A percentile compares a stretch with the other conserved stretches of the same genome.
These are phyloP conservation scores for Iris macrosiphon DNA, from an alignment of 106 monocot genomes.

Conservation along the genomic window DNA sequence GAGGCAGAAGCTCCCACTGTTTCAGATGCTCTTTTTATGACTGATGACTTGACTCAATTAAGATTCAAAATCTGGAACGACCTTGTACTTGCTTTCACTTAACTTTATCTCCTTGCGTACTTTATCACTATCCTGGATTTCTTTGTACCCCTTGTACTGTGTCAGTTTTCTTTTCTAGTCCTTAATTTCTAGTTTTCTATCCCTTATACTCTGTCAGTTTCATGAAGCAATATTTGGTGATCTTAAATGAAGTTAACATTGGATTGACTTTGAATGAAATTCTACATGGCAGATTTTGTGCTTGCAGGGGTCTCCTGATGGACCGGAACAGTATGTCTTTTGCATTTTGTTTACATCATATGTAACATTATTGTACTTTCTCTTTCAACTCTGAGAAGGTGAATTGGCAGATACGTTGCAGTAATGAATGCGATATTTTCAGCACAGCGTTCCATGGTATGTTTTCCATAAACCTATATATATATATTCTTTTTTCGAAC, in stretches of 20 bases:
- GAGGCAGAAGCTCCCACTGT: no score
- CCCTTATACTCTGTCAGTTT: not conserved
- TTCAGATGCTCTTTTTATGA: no score
- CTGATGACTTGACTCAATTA: no score
- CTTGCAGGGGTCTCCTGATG: slow-evolving; percentile 98
- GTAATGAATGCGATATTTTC: slow-evolving; percentile 99
- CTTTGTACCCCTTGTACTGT: no score
- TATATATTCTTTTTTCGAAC: no score
- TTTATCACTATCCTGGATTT: no score
- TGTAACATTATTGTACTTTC: not conserved
- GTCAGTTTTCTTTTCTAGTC: no score
- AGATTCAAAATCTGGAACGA: no score
- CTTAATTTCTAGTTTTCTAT: not conserved
- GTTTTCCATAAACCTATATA: not conserved
- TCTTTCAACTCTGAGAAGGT: slow-evolving; percentile 15
- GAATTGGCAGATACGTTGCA: slow-evolving; percentile 88
- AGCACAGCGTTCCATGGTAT: slow-evolving; percentile 91
- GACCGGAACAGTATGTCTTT: slow-evolving; percentile 93
- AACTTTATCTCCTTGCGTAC: no score
- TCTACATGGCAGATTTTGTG: slow-evolving; percentile 71
- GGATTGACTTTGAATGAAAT: slow-evolving; percentile 15
- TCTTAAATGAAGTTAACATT: not conserved
- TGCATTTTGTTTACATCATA: not conserved
- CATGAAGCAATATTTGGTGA: no score
- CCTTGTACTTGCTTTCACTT: no score